phyloP scores from a whole-genome alignment of 2,329 filamentous ascomycete species.

The Colletotrichum scovillei region DNA sequence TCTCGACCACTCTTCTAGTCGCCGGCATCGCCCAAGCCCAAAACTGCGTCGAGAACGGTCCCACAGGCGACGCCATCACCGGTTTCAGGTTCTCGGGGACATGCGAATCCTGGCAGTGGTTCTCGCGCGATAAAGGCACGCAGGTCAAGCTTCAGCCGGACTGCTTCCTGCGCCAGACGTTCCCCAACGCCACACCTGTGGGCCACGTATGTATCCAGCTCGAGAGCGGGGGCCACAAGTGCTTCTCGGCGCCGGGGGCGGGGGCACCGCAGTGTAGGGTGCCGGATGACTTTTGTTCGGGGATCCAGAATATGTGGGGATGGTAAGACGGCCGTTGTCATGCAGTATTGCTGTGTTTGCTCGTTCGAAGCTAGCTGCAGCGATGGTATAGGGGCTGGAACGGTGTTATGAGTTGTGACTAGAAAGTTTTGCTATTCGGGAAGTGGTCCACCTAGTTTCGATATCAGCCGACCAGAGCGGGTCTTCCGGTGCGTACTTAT shows the following conservation, averaged over 20 bases:
- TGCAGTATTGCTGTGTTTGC: too few relatives aligned
- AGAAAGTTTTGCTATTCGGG: too few relatives aligned
- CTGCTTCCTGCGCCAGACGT: conserved; percentile 1
- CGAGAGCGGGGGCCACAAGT: background rate
- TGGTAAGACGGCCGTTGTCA: background rate
- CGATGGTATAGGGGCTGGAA: too few relatives aligned
- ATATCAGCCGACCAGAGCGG: too few relatives aligned
- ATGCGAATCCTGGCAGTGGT: background rate
- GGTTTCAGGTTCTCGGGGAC: background rate
- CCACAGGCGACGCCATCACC: conserved; percentile 2
- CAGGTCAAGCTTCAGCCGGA: background rate
- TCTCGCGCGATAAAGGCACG: background rate
- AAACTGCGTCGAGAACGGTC: background rate
- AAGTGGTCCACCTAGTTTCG: too few relatives aligned
- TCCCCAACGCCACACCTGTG: background rate
- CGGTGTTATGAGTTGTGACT: too few relatives aligned
- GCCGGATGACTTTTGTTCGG: background rate
- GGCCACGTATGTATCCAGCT: background rate
- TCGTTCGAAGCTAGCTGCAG: too few relatives aligned
- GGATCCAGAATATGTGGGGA: conserved; percentile 4
- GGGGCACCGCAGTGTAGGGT: background rate
- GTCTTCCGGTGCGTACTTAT: too few relatives aligned
- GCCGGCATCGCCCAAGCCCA: background rate
- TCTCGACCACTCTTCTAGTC: background rate
- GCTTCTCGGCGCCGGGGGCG: background rate